A percentile compares a stretch with the other conserved stretches of the same genome.
Conservation (phyloP, 2,329 filamentous ascomycete species). For the Onygenales sp. region DNA sequence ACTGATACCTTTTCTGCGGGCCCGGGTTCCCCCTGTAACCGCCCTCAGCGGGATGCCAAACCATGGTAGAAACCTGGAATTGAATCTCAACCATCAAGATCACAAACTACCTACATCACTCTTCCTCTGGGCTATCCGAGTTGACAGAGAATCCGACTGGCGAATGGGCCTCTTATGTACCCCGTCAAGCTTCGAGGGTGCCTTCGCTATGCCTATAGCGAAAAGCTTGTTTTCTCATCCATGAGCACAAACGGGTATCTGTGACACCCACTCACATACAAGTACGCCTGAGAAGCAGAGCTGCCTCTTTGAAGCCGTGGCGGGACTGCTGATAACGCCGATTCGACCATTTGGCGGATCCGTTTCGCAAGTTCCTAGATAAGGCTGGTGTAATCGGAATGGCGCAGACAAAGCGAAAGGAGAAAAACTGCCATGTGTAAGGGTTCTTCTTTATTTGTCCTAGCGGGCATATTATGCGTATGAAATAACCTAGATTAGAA, state of each 20-base stretch:
- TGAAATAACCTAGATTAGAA: not conserved
- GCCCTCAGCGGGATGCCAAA: too few relatives aligned
- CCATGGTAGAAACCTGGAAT: too few relatives aligned
- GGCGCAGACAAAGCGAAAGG: not conserved
- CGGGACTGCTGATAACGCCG: constrained; percentile 46
- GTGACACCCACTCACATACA: constrained; percentile 44
- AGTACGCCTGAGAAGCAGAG: constrained; percentile 39
- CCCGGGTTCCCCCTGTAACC: too few relatives aligned
- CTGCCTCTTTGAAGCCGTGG: constrained; percentile 44
- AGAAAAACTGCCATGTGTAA: too few relatives aligned
- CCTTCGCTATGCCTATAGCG: constrained; percentile 40
- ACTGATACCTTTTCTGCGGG: too few relatives aligned
- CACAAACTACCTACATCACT: too few relatives aligned
- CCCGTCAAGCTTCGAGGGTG: constrained; percentile 18
- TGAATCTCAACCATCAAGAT: too few relatives aligned
- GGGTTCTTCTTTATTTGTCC: too few relatives aligned
- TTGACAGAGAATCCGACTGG: too few relatives aligned
- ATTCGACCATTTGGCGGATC: constrained; percentile 46
- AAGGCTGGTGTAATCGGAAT: not conserved
- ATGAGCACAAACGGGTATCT: constrained; percentile 44
- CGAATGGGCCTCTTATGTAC: too few relatives aligned
- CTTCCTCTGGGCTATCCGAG: too few relatives aligned
- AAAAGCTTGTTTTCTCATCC: constrained; percentile 36
- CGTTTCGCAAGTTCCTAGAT: constrained; percentile 47
- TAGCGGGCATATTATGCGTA: too few relatives aligned